A percentile compares a stretch with the other conserved stretches of the same genome.
Conservation (phyloP, 179 eudicot species). For the Silene coronaria region DNA sequence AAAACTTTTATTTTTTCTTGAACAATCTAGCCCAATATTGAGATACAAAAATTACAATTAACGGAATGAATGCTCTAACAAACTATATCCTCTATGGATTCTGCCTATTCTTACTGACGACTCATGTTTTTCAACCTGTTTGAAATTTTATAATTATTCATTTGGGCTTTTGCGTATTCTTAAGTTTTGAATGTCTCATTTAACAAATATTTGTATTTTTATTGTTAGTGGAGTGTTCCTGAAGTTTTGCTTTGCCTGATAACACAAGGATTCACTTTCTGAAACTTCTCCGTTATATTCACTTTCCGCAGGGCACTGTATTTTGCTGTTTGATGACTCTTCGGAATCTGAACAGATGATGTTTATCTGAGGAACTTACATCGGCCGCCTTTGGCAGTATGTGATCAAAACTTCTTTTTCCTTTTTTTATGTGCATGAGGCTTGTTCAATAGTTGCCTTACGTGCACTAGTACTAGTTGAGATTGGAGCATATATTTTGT, state of each 20-base stretch:
- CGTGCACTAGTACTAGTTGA: conserved; percentile 22
- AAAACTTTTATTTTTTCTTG: background rate
- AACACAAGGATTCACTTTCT: conserved; percentile 13
- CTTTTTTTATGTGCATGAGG: conserved; percentile 4
- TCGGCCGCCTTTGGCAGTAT: conserved; percentile 27
- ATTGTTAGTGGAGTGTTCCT: conserved; percentile 6
- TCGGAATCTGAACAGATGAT: conserved; percentile 26
- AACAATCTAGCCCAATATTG: background rate
- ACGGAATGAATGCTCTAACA: background rate
- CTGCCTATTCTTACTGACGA: background rate
- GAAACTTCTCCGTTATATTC: background rate
- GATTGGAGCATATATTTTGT: background rate
- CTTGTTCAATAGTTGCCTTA: background rate
- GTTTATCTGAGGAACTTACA: conserved; percentile 6
- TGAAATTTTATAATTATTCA: background rate
- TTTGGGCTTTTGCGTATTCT: background rate
- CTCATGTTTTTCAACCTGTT: conserved; percentile 10
- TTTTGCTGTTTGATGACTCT: conserved; percentile 18
- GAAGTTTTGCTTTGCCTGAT: conserved; percentile 6
- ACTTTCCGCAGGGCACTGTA: background rate
- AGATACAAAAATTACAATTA: background rate
- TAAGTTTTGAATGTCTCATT: background rate
- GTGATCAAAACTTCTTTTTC: conserved; percentile 24
- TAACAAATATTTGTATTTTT: background rate
- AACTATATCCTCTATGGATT: conserved; percentile 4